phyloP scores from a whole-genome alignment of 2,329 filamentous ascomycete species.

The Fusarium sarcochroum region DNA sequence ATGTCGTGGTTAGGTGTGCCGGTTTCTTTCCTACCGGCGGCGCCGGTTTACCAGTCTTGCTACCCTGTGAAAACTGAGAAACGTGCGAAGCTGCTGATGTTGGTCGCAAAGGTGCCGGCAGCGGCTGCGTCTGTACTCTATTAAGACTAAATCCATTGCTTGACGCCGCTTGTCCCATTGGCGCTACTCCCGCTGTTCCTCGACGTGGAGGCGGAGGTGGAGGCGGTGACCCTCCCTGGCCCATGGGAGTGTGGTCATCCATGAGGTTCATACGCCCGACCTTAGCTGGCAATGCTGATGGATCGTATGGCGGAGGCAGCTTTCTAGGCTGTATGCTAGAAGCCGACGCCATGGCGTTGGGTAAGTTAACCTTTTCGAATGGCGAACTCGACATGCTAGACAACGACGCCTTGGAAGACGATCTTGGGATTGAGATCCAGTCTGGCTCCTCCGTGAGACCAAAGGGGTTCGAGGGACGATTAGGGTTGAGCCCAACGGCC shows the following conservation, averaged over 20 bases:
- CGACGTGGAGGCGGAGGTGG: slow-evolving; percentile 63
- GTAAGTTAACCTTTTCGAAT: slow-evolving; percentile 70
- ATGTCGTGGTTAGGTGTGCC: slow-evolving; percentile 61
- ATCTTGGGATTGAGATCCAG: slow-evolving; percentile 79
- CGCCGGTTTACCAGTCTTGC: slow-evolving; percentile 57
- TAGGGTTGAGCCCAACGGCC: slow-evolving; percentile 77
- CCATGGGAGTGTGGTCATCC: slow-evolving; percentile 55
- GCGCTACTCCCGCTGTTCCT: slow-evolving; percentile 50
- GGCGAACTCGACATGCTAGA: slow-evolving; percentile 72
- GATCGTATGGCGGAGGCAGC: slow-evolving; percentile 66
- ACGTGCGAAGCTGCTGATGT: slow-evolving; percentile 54
- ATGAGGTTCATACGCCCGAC: slow-evolving; percentile 59
- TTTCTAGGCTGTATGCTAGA: slow-evolving; percentile 64
- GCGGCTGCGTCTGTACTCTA: slow-evolving; percentile 48
- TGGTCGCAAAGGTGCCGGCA: slow-evolving; percentile 51
- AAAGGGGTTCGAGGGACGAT: slow-evolving; percentile 86
- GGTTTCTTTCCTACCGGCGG: slow-evolving; percentile 76
- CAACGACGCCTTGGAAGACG: slow-evolving; percentile 66
- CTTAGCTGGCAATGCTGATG: slow-evolving; percentile 62
- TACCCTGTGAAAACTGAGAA: slow-evolving; percentile 52
- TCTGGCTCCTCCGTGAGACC: slow-evolving; percentile 80
- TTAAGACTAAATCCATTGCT: slow-evolving; percentile 38
- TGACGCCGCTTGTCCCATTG: slow-evolving; percentile 24
- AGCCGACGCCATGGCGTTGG: slow-evolving; percentile 60
- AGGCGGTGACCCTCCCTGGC: slow-evolving; percentile 57